Evolutionary conservation across 2,329 filamentous ascomycete genomes (phyloP), one percentile per base, ranked within the genome.

Genomic region (Endoconidiophora laricicola): DNA sequence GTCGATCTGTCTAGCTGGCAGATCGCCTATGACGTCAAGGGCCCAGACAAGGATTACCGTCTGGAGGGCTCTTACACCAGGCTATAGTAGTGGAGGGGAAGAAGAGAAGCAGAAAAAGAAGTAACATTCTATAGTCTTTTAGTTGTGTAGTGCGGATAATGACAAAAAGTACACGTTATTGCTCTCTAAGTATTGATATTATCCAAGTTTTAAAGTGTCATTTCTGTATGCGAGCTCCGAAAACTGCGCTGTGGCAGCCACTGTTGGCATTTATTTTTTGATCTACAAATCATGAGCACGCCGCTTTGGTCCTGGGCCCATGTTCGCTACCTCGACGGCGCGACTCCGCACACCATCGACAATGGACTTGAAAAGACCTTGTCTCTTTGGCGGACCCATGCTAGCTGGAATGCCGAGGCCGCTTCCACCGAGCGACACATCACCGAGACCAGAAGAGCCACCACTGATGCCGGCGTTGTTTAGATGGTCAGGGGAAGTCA

Each of bases 21-120:
- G 26, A 67, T 83, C 42, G 71, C 67, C 48, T 85, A 86, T 57
- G 70, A 68, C 1, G 83, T 86, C 1, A 75, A 72, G 23, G 83
- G 83, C 0, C 83, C 82, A 2, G 77, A 77, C 60, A 87, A 87
- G 64, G 78, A 86, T 58, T 87, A 87, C 58, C 74, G 66, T 0
- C 78, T 81, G 48, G 61, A 65, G 6, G 75, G 74, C 1, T 61
- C 59, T 1, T 81, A 79, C 59, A 69, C 56, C 41, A 62, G 74
- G 49, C 29, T 18, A 23, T 51, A 39, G 36, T 45, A 39, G 4
- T 9, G 12, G 29, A 33, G 7, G 12, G 12, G 12, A 12, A 37
- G 16, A 36, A n/a, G 10, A 29, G 33, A 26, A 12, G 20, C 6
- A 2, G 23, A 29, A 22, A 44, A 6, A 1, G 1, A 26, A 18